Conservation (phyloP, 2,329 filamentous ascomycete species). For the Metarhizium robertsii region DNA sequence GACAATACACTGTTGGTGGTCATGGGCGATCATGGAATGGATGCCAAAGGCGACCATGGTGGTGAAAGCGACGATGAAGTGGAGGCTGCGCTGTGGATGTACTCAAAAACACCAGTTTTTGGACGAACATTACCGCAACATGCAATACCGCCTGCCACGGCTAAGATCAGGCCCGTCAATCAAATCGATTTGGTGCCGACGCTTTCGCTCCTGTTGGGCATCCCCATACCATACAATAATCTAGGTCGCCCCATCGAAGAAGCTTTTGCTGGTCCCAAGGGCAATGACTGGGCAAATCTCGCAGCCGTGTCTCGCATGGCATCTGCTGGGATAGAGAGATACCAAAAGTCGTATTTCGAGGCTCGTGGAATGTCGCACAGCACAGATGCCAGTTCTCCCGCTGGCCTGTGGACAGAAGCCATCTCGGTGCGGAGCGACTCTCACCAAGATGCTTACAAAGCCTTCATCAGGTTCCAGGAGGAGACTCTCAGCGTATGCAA, state of each 20-base stretch:
- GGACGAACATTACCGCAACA: slow-evolving; percentile 60
- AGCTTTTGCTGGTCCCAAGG: slow-evolving; percentile 66
- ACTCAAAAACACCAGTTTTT: slow-evolving; percentile 79
- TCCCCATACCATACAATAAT: slow-evolving; percentile 95
- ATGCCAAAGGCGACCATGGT: slow-evolving; percentile 93
- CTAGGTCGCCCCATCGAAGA: slow-evolving; percentile 89
- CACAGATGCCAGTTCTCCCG: slow-evolving; percentile 30
- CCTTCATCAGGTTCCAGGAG: slow-evolving; percentile 65
- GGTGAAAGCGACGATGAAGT: slow-evolving; percentile 96
- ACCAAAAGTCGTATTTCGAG: slow-evolving; percentile 73
- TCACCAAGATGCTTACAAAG: slow-evolving; percentile 35
- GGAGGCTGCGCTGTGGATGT: slow-evolving; percentile 96
- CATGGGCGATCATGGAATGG: slow-evolving; percentile 99
- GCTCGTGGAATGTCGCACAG: slow-evolving; percentile 60
- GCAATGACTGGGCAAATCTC: slow-evolving; percentile 66
- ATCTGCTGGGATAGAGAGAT: slow-evolving; percentile 78
- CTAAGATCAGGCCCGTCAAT: slow-evolving; percentile 64
- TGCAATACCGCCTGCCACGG: slow-evolving; percentile 52
- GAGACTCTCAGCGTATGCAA: slow-evolving; percentile 74
- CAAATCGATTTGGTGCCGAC: slow-evolving; percentile 97
- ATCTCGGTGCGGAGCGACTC: slow-evolving; percentile 17
- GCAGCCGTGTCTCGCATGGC: slow-evolving; percentile 68
- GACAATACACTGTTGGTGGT: slow-evolving; percentile 83
- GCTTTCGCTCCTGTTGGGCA: slow-evolving; percentile 73
- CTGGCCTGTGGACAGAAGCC: slow-evolving; percentile 39